A percentile compares a stretch with the other conserved stretches of the same genome.
Evolutionary conservation across 78 protist genomes (phyloP).

Genomic region (Fonticula alba): DNA sequence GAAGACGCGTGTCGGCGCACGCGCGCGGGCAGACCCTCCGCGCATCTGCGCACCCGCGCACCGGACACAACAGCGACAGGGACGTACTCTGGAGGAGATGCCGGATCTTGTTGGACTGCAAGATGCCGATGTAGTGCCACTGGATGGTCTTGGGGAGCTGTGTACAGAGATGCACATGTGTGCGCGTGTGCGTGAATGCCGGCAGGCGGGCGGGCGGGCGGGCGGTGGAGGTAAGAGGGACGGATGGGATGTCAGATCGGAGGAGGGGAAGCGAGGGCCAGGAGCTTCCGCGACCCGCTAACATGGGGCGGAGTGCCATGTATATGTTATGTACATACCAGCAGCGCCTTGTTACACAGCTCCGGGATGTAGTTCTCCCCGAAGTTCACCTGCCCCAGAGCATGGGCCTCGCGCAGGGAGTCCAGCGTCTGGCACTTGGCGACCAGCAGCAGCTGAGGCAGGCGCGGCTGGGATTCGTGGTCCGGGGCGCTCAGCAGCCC

Average conservation of each 20-base stretch:
- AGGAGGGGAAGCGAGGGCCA: not conserved
- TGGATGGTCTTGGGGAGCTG: conserved; percentile 30
- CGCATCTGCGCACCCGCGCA: conserved; percentile 2
- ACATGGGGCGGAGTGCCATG: too few species aligned
- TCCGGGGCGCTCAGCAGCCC: too few species aligned
- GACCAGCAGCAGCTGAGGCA: conserved; percentile 46
- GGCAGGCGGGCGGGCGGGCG: too few species aligned
- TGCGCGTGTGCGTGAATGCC: too few species aligned
- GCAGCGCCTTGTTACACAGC: conserved; percentile 28
- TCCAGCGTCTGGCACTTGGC: conserved; percentile 41
- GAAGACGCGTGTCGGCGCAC: not conserved
- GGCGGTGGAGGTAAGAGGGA: not conserved
- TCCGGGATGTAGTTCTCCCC: conserved; percentile 66
- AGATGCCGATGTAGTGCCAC: conserved; percentile 61
- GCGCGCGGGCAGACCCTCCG: not conserved
- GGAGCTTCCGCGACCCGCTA: not conserved
- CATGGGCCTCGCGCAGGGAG: conserved; percentile 15
- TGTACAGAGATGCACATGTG: too few species aligned
- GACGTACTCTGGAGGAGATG: too few species aligned
- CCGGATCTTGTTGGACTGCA: conserved; percentile 50
- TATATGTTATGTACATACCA: not conserved
- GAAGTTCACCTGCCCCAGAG: conserved; percentile 33
- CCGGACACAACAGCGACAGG: too few species aligned
- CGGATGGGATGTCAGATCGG: not conserved
- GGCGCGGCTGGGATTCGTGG: too few species aligned